Percentiles rank a stretch among this genome's conserved stretches.
phyloP scores from a whole-genome alignment of 108 stramenopile genomes.

The Cyclotella choctawhatcheeana region DNA sequence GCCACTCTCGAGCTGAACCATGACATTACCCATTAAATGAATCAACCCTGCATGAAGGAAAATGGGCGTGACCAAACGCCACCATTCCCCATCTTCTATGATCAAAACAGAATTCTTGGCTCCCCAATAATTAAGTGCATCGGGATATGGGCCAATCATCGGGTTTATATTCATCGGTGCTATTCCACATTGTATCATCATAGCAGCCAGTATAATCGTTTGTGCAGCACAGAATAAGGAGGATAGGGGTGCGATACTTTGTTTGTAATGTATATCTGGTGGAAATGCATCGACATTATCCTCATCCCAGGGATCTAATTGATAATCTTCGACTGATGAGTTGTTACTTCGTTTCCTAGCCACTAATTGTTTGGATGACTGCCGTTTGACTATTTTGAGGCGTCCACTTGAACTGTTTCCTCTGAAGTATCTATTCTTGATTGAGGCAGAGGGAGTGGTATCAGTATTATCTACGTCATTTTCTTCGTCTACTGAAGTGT shows the following conservation, averaged over 20 bases:
- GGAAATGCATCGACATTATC: conserved; percentile 7
- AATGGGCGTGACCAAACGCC: conserved; percentile 78
- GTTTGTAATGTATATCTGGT: conserved; percentile 37
- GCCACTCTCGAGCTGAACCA: conserved; percentile 80
- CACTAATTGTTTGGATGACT: conserved; percentile 1
- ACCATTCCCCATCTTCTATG: conserved; percentile 78
- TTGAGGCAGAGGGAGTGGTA: not conserved
- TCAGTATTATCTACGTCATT: too few species aligned
- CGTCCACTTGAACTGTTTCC: not conserved
- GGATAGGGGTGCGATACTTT: conserved; percentile 63
- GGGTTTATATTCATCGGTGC: conserved; percentile 82
- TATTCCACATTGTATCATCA: conserved; percentile 83
- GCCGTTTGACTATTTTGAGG: not conserved
- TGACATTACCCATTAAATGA: conserved; percentile 75
- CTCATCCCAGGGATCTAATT: conserved; percentile 14
- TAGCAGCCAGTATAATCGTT: conserved; percentile 54
- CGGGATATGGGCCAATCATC: conserved; percentile 87
- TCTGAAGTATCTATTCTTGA: not conserved
- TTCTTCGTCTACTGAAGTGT: too few species aligned
- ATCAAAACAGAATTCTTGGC: conserved; percentile 86
- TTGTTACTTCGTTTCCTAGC: not conserved
- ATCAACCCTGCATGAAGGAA: conserved; percentile 85
- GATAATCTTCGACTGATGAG: conserved; percentile 13
- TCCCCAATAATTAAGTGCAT: conserved; percentile 85
- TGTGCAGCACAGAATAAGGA: conserved; percentile 66